phyloP scores from a whole-genome alignment of 1,284 basidiomycete genomes.

The Ceratobasidium sp. region DNA sequence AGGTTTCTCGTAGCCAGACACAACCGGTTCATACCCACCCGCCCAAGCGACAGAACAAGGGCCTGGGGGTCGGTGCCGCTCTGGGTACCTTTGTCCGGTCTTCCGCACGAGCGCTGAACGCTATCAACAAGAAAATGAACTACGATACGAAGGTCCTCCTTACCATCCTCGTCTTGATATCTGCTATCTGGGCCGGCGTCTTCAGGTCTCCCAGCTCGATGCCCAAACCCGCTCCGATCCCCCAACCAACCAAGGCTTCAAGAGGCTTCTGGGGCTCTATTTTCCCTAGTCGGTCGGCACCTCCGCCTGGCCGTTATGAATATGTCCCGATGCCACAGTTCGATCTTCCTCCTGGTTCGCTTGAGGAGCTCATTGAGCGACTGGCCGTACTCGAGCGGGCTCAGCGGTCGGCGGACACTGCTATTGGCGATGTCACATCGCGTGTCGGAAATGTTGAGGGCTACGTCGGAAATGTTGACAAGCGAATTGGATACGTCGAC shows the following conservation, averaged over 20 bases:
- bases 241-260: neutral
- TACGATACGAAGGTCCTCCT: constrained; percentile 5
- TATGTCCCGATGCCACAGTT: constrained; percentile 45
- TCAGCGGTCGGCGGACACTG: constrained; percentile 17
- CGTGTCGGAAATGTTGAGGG: constrained; percentile 43
- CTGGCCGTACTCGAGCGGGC: constrained; percentile 54
- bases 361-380: constrained; percentile 73
- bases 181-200: constrained; percentile 49
- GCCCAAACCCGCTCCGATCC: constrained; percentile 11
- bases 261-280: constrained; percentile 21
- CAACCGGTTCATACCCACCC: constrained; percentile 23
- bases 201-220: constrained; percentile 36
- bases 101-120: constrained; percentile 9
- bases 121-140: constrained; percentile 10
- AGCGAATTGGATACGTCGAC: constrained; percentile 16
- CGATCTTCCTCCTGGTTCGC: constrained; percentile 64
- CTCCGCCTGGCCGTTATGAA: constrained; percentile 46
- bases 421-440: constrained; percentile 55
- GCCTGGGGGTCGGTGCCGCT: constrained; percentile 28
- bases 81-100: constrained; percentile 37
- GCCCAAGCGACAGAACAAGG: constrained; percentile 25
- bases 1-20: constrained; percentile 11
- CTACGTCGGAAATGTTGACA: neutral
- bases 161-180: neutral
- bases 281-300: constrained; percentile 47